Conservation (phyloP, 192 early-diverging fungal species). For the Dimargaris xerosporica region DNA sequence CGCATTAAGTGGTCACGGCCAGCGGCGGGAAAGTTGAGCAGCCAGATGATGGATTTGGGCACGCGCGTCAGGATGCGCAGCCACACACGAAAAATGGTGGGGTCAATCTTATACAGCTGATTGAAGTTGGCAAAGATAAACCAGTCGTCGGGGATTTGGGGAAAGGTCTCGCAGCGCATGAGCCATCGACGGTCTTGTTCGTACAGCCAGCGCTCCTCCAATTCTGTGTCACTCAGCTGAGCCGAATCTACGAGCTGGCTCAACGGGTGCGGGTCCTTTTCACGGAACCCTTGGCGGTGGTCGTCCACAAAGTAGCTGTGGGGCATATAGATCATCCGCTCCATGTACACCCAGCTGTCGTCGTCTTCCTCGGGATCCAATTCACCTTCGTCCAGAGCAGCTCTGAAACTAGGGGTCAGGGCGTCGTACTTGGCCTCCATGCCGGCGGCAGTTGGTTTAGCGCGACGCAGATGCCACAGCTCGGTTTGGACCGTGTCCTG, state of each 20-base stretch:
- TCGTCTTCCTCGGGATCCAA: slow-evolving; percentile 34
- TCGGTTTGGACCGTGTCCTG: slow-evolving; percentile 48
- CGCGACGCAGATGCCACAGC: slow-evolving; percentile 28
- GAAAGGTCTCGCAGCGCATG: slow-evolving; percentile 79
- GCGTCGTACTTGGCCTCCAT: not conserved
- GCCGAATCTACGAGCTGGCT: slow-evolving; percentile 16
- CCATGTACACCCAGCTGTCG: slow-evolving; percentile 64
- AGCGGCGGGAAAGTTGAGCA: slow-evolving; percentile 79
- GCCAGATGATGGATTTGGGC: slow-evolving; percentile 75
- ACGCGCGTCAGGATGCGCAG: slow-evolving; percentile 62
- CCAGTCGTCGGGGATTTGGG: slow-evolving; percentile 58
- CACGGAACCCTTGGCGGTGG: slow-evolving; percentile 81
- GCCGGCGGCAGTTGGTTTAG: slow-evolving; percentile 3
- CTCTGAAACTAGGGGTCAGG: slow-evolving; percentile 12
- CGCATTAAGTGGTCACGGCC: slow-evolving; percentile 62
- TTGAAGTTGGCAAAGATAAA: slow-evolving; percentile 95
- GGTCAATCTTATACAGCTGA: slow-evolving; percentile 94
- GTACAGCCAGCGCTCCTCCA: slow-evolving; percentile 43
- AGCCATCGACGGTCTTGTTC: slow-evolving; percentile 67
- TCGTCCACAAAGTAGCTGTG: slow-evolving; percentile 91
- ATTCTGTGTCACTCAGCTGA: slow-evolving; percentile 17
- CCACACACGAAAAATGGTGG: slow-evolving; percentile 73
- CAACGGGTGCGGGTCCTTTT: slow-evolving; percentile 43
- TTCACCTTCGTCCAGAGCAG: slow-evolving; percentile 17
- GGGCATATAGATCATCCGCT: slow-evolving; percentile 84